Evolutionary conservation across 495 filamentous ascomycete genomes (phyloP).

Genomic region (Neurospora sp.): DNA sequence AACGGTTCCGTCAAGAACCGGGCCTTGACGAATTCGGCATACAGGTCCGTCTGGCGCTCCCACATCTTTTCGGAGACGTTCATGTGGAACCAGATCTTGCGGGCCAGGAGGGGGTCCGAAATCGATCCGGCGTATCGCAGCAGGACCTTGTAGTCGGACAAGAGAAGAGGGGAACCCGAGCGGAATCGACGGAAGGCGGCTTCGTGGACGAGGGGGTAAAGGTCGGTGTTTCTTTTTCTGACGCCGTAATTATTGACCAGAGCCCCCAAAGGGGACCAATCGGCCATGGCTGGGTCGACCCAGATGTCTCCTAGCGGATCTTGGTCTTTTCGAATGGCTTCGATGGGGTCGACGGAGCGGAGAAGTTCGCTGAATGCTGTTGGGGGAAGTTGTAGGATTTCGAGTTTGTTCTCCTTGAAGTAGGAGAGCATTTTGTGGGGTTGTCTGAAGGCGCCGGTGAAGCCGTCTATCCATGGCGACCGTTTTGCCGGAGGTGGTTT

Average conservation of each 20-base stretch:
- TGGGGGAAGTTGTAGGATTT: constrained; percentile 12
- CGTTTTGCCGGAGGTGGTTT: background rate
- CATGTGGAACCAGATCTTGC: constrained; percentile 13
- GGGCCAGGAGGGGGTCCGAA: constrained; percentile 12
- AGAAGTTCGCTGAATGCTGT: constrained; percentile 30
- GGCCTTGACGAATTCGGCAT: constrained; percentile 23
- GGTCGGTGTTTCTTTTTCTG: constrained; percentile 14
- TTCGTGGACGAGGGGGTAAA: constrained; percentile 13
- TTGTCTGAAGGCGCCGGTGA: background rate
- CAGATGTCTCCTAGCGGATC: constrained; percentile 14
- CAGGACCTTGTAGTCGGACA: constrained; percentile 23
- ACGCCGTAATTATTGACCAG: constrained; percentile 24
- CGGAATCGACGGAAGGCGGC: constrained; percentile 14
- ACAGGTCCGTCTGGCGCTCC: constrained; percentile 11
- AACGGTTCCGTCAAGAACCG: constrained; percentile 29
- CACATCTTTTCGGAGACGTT: background rate
- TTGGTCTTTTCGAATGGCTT: constrained; percentile 9
- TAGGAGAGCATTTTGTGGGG: background rate
- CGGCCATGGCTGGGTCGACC: constrained; percentile 18
- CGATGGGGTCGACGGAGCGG: constrained; percentile 24
- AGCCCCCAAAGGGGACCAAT: constrained; percentile 12
- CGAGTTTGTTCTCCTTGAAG: background rate
- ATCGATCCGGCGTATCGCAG: constrained; percentile 27
- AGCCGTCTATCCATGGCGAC: background rate
- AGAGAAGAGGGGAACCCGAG: constrained; percentile 11